Base-by-base conservation (phyloP, 805 yeast genomes). In the Candida incommunis region DNA sequence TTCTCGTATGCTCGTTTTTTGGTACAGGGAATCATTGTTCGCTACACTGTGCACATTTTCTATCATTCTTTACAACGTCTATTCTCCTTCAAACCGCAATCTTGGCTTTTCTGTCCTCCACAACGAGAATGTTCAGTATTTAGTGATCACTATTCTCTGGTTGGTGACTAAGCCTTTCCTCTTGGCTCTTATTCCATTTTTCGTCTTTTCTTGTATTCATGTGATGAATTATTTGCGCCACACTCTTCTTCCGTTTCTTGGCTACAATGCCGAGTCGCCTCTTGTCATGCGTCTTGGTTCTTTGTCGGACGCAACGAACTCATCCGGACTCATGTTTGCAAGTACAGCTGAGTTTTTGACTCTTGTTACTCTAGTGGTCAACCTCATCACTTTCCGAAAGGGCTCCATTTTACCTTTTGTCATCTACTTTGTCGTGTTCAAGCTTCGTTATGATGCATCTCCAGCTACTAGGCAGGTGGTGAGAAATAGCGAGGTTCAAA, bases 171-270 rank as follows among this genome's bases (percentile, higher is more conserved):
- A 80, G 41, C 75, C 71, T 48, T 73, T 75, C 50, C 62, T 75
- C 26, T 58, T 83, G 45, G 72, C 94, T 2, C 65, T 81, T 50
- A 60, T 79, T 22, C 94, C 96, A 45, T 86, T 82, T 58, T 67
- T 76, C 41, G 66, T 83, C 46, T 88, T 82, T 62, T 80, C 96
- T 4, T 58, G 78, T 18, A 87, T 90, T 75, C 96, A 88, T 60
- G 78, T 76, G 9, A 67, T 87, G 56, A 78, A 81, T 18, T 90
- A 84, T 66, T 51, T 73, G 45, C 76, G 81, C 53, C 70, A 76
- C 37, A 72, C 70, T 51, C 51, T 90, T 46, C 67, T 88, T 44
- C 95, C 96, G 34, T 67, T 75, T 3, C 63, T 77, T 22, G 71
- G 72, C 45, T 43, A 63, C 48, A 45, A 59, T 3, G 44, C 63